A percentile compares a stretch with the other conserved stretches of the same genome.
phyloP scores from a whole-genome alignment of 257 asterid species.

The Capsicum baccatum region DNA sequence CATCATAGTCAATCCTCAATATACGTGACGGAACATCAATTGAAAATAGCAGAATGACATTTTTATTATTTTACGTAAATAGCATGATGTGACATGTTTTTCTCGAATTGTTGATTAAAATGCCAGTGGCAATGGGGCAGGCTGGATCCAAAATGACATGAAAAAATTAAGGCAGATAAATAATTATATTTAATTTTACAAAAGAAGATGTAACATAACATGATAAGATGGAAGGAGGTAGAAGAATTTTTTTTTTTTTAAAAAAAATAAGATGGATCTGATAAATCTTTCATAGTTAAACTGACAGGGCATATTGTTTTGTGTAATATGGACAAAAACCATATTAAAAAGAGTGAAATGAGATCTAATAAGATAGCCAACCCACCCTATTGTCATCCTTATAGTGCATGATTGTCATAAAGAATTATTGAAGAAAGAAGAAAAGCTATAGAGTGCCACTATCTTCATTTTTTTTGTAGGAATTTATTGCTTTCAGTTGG shows the following conservation, averaged over 20 bases:
- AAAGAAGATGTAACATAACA: background rate
- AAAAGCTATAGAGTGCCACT: background rate
- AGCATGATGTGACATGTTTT: background rate
- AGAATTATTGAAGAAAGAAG: background rate
- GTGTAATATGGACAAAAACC: background rate
- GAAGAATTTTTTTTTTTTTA: background rate
- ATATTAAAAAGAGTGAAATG: background rate
- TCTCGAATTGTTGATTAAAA: background rate
- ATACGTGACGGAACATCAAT: background rate
- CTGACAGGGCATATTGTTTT: background rate
- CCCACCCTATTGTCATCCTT: background rate
- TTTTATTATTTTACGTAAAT: background rate
- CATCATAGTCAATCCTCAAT: background rate
- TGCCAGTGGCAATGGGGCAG: background rate
- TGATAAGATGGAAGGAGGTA: background rate
- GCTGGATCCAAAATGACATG: background rate
- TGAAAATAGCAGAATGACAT: background rate
- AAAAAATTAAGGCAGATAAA: background rate
- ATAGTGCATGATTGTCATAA: background rate
- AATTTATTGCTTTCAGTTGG: constrained; percentile 14
- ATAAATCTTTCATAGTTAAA: background rate
- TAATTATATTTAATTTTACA: no score
- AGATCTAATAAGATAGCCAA: constrained; percentile 8
- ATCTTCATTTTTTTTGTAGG: constrained; percentile 10
- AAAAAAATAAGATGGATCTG: background rate